These are phyloP conservation scores for Wickerhamomyces chaumierensis DNA, from an alignment of 805 yeast species.

Conservation along the genomic window DNA sequence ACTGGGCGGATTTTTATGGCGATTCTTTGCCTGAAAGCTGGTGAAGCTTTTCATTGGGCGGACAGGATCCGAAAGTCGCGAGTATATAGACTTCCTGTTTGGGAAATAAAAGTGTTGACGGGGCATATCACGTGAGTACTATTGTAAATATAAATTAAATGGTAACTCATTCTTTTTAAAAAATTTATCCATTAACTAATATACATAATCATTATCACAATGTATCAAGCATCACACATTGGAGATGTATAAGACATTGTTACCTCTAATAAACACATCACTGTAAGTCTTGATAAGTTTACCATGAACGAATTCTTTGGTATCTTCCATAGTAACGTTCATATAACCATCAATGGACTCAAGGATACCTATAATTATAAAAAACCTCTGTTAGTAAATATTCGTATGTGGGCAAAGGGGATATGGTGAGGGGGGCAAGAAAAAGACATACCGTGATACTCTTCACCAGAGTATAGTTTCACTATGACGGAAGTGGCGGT, in stretches of 20 bases:
- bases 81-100: conserved; percentile 5
- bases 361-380: conserved; percentile 28
- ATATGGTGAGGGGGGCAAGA: not conserved
- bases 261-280: conserved; percentile 81
- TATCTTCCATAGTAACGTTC: conserved; percentile 81
- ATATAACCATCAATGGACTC: conserved; percentile 94
- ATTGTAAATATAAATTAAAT: no score
- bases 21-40: no score
- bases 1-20: not conserved
- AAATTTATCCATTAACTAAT: no score
- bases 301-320: conserved; percentile 52
- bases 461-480: conserved; percentile 77
- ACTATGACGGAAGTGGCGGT: conserved; percentile 75
- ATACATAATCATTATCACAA: no score
- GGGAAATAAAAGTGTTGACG: conserved; percentile 1
- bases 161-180: no score
- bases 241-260: conserved; percentile 39
- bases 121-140: no score
- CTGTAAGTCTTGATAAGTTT: conserved; percentile 44
- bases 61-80: no score
- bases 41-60: not conserved
- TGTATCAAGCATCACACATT: not conserved
- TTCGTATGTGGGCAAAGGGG: no score
- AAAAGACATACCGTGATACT: conserved; percentile 51
- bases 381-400: not conserved